Evolutionary conservation across 2,329 filamentous ascomycete genomes (phyloP).

Genomic region (Trichoderma semiorbis): DNA sequence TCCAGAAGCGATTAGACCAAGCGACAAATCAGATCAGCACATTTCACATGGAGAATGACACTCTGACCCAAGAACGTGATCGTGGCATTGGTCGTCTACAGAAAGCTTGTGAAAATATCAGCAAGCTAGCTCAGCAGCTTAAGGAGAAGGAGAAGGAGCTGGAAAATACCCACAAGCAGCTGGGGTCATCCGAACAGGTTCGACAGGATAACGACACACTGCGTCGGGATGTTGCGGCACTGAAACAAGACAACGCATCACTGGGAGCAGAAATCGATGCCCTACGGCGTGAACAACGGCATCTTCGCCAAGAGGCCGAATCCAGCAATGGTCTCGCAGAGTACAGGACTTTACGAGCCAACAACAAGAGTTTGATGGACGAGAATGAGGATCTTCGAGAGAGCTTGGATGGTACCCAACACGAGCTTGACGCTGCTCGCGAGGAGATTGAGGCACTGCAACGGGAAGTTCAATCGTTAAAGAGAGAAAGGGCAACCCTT

Average conservation of each 20-base stretch:
- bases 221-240: constrained; percentile 39
- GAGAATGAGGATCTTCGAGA: constrained; percentile 45
- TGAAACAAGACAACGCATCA: constrained; percentile 42
- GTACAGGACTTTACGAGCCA: constrained; percentile 43
- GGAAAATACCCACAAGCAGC: constrained; percentile 40
- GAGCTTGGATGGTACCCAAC: constrained; percentile 38
- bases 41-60: constrained; percentile 61
- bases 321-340: constrained; percentile 42
- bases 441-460: constrained; percentile 41
- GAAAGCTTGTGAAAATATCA: constrained; percentile 57
- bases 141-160: constrained; percentile 41
- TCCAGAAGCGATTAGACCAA: constrained; percentile 60
- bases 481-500: constrained; percentile 44
- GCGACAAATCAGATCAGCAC: constrained; percentile 59
- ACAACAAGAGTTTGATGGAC: constrained; percentile 39
- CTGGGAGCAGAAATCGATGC: constrained; percentile 41
- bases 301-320: constrained; percentile 39
- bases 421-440: constrained; percentile 40
- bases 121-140: constrained; percentile 44
- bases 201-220: constrained; percentile 38
- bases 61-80: constrained; percentile 61
- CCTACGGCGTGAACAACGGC: constrained; percentile 34
- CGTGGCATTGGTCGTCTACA: constrained; percentile 61
- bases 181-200: constrained; percentile 40
- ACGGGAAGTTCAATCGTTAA: constrained; percentile 37